A percentile compares a stretch with the other conserved stretches of the same genome.
Conservation (phyloP, 164 flowering plant species). For the Vitis amurensis region DNA sequence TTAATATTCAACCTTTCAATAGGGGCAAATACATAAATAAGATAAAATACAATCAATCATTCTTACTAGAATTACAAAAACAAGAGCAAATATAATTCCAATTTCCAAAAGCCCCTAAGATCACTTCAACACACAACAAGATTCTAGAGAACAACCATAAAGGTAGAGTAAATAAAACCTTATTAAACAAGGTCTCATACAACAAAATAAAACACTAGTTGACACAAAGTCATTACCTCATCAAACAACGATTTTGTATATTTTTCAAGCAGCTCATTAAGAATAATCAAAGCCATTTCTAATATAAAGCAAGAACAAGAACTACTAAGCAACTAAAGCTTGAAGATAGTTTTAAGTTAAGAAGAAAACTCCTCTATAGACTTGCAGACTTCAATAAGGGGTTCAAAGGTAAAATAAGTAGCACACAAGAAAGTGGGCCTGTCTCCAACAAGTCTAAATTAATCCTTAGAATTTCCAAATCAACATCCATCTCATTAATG, state of each 20-base stretch:
- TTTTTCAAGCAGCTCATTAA: conserved; percentile 8
- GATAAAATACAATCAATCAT: not conserved
- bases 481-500: no score
- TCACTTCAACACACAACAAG: not conserved
- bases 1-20: no score
- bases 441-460: no score
- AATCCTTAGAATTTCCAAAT: no score
- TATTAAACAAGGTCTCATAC: not conserved
- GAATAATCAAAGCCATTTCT: conserved; percentile 10
- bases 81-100: not conserved
- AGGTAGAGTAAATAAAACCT: not conserved
- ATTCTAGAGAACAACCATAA: not conserved
- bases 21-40: not conserved
- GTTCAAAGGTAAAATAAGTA: not conserved
- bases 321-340: conserved; percentile 3
- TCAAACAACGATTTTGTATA: conserved; percentile 9
- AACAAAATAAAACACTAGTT: no score
- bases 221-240: conserved; percentile 2
- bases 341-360: not conserved
- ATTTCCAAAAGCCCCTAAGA: not conserved
- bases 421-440: not conserved
- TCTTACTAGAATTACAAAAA: not conserved
- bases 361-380: not conserved
- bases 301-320: not conserved
- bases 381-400: not conserved